Percentiles rank a stretch among this genome's conserved stretches.
phyloP scores from a whole-genome alignment of 192 early-diverging fungal species.

The Dispira simplex region DNA sequence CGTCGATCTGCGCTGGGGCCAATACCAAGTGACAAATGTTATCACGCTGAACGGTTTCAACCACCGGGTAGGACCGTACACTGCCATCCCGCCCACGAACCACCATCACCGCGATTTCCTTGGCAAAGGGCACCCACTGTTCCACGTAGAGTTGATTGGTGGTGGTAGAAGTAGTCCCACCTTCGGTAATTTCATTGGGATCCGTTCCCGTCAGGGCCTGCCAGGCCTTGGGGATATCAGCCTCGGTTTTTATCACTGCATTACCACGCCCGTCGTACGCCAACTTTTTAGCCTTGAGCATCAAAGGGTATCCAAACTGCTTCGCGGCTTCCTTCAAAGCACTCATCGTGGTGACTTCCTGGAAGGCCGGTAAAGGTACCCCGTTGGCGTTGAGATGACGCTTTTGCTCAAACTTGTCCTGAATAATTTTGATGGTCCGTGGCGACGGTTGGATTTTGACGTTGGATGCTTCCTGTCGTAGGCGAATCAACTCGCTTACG shows the following conservation, averaged over 20 bases:
- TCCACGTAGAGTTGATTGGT: slow-evolving; percentile 74
- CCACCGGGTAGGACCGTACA: slow-evolving; percentile 77
- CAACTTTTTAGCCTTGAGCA: slow-evolving; percentile 87
- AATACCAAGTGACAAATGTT: slow-evolving; percentile 93
- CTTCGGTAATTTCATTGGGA: slow-evolving; percentile 18
- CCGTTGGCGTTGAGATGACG: slow-evolving; percentile 42
- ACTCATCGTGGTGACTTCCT: slow-evolving; percentile 25
- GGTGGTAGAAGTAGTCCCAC: slow-evolving; percentile 12
- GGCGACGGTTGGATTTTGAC: slow-evolving; percentile 64
- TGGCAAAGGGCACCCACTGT: slow-evolving; percentile 81
- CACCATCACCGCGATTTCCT: slow-evolving; percentile 98
- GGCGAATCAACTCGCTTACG: slow-evolving; percentile 26
- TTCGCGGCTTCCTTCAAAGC: slow-evolving; percentile 32
- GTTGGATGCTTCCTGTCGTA: slow-evolving; percentile 3
- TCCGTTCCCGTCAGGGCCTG: slow-evolving; percentile 21
- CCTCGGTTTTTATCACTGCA: slow-evolving; percentile 59
- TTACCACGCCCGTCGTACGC: slow-evolving; percentile 97
- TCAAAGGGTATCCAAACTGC: slow-evolving; percentile 80
- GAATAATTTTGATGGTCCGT: slow-evolving; percentile 70
- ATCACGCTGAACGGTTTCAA: slow-evolving; percentile 94
- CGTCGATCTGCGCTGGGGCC: slow-evolving; percentile 92
- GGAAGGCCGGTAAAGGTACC: slow-evolving; percentile 49
- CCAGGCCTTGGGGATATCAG: slow-evolving; percentile 48
- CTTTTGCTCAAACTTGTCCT: slow-evolving; percentile 96
- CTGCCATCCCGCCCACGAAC: slow-evolving; percentile 55